Conservation (phyloP, 75 land plant species). For the Pinus tabuliformis region DNA sequence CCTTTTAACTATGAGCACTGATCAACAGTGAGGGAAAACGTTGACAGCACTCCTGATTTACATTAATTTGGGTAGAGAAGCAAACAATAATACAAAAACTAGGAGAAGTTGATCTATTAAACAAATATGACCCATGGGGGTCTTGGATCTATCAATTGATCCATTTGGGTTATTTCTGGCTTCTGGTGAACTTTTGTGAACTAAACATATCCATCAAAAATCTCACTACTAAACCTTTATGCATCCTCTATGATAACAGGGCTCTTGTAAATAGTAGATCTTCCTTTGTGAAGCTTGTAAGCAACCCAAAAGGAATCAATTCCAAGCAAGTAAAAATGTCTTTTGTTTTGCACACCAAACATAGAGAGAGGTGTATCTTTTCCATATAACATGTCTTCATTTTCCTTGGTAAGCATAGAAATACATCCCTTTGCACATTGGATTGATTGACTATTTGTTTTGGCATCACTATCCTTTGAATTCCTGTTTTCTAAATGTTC, state of each 20-base stretch:
- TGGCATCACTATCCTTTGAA: slow-evolving; percentile 32
- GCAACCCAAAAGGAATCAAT: slow-evolving; percentile 60
- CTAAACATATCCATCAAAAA: slow-evolving; percentile 71
- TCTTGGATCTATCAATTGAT: not conserved
- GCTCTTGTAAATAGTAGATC: slow-evolving; percentile 46
- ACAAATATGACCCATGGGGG: not conserved
- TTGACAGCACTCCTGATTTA: no score
- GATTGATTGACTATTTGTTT: slow-evolving; percentile 15
- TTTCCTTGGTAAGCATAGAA: slow-evolving; percentile 43
- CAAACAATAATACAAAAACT: not conserved
- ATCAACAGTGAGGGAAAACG: no score
- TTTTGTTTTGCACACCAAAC: slow-evolving; percentile 66
- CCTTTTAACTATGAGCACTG: no score
- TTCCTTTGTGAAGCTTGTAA: slow-evolving; percentile 77
- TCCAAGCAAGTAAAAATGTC: slow-evolving; percentile 54
- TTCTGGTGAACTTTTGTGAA: slow-evolving; percentile 48
- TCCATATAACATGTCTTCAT: slow-evolving; percentile 54
- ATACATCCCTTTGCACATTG: slow-evolving; percentile 18
- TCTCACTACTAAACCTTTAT: slow-evolving; percentile 64
- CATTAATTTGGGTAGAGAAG: not conserved
- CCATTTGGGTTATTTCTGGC: slow-evolving; percentile 16
- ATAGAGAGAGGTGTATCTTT: slow-evolving; percentile 62
- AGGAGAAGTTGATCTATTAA: not conserved
- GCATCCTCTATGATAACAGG: slow-evolving; percentile 46
- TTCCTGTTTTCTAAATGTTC: slow-evolving; percentile 70